Conservation (phyloP, 2,329 filamentous ascomycete species). For the Taxawa tesnikishii region DNA sequence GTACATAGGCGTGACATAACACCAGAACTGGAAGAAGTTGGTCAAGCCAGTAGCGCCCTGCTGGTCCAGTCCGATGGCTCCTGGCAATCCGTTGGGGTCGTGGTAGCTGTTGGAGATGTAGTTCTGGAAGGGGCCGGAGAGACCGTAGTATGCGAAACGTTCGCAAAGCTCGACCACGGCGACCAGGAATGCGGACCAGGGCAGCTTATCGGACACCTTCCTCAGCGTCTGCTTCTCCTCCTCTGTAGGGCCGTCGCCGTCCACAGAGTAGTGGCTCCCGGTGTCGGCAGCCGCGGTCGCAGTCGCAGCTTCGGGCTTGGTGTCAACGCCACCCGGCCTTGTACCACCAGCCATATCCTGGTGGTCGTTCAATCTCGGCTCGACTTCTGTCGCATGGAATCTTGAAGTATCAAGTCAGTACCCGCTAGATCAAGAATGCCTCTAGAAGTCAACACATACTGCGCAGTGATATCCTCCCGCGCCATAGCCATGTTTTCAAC, state of each 20-base stretch:
- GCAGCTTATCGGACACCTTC: slow-evolving; percentile 33
- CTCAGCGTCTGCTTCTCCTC: slow-evolving; percentile 30
- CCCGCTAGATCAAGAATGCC: background rate
- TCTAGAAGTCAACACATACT: background rate
- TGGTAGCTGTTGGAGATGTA: slow-evolving; percentile 32
- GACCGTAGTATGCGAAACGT: slow-evolving; percentile 32
- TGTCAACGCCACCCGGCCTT: background rate
- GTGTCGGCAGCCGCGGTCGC: background rate
- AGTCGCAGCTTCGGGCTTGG: slow-evolving; percentile 2
- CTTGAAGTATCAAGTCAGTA: slow-evolving; percentile 1
- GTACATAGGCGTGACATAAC: slow-evolving; percentile 36
- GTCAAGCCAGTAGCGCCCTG: slow-evolving; percentile 30
- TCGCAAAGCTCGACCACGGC: slow-evolving; percentile 39
- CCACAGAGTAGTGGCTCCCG: slow-evolving; percentile 9
- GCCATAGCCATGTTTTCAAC: background rate
- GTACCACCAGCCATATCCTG: slow-evolving; percentile 7
- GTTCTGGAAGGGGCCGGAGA: slow-evolving; percentile 37
- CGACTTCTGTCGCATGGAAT: slow-evolving; percentile 6
- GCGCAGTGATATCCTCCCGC: background rate
- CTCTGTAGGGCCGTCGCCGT: slow-evolving; percentile 27
- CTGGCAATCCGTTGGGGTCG: slow-evolving; percentile 26
- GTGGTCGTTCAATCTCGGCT: slow-evolving; percentile 2
- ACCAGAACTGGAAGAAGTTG: slow-evolving; percentile 38
- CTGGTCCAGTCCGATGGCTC: slow-evolving; percentile 27
- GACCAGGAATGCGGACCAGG: slow-evolving; percentile 33